A percentile compares a stretch with the other conserved stretches of the same genome.
phyloP scores from a whole-genome alignment of 495 filamentous ascomycete genomes.

The Penicillium soppii region DNA sequence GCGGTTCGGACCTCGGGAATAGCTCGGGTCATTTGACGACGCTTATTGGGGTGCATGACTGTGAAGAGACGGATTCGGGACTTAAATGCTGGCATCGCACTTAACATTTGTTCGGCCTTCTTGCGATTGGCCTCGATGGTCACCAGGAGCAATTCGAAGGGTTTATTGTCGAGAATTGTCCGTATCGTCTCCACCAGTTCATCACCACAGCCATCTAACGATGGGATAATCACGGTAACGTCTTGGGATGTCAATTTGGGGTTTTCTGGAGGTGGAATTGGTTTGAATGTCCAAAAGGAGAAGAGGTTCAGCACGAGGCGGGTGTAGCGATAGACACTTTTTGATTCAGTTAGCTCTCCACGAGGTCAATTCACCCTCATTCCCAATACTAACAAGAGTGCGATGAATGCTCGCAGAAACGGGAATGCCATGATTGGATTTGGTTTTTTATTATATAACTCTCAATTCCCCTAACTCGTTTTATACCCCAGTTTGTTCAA shows the following conservation, averaged over 20 bases:
- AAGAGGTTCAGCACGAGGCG: conserved; percentile 64
- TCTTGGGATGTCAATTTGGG: conserved; percentile 65
- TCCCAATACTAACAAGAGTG: conserved; percentile 51
- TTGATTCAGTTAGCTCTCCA: background rate
- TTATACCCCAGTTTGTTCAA: background rate
- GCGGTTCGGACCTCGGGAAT: conserved; percentile 72
- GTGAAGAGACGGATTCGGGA: conserved; percentile 51
- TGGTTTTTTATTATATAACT: background rate
- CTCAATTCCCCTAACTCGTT: background rate
- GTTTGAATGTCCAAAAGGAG: conserved; percentile 64
- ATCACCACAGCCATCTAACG: conserved; percentile 61
- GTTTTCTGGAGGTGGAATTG: conserved; percentile 59
- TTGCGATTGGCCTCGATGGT: conserved; percentile 63
- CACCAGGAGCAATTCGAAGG: conserved; percentile 59
- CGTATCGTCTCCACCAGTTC: conserved; percentile 60
- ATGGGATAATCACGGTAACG: conserved; percentile 74
- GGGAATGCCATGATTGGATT: conserved; percentile 39
- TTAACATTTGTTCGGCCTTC: conserved; percentile 52
- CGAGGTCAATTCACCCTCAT: too few relatives aligned
- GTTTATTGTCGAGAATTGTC: conserved; percentile 55
- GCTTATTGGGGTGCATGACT: conserved; percentile 70
- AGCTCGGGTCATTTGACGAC: conserved; percentile 77
- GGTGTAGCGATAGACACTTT: conserved; percentile 60
- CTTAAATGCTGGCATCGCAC: conserved; percentile 50
- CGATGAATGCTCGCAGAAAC: conserved; percentile 46